A percentile compares a stretch with the other conserved stretches of the same genome.
phyloP scores from a whole-genome alignment of 371 early-diverging fungal species.

The Coemansia sp. region DNA sequence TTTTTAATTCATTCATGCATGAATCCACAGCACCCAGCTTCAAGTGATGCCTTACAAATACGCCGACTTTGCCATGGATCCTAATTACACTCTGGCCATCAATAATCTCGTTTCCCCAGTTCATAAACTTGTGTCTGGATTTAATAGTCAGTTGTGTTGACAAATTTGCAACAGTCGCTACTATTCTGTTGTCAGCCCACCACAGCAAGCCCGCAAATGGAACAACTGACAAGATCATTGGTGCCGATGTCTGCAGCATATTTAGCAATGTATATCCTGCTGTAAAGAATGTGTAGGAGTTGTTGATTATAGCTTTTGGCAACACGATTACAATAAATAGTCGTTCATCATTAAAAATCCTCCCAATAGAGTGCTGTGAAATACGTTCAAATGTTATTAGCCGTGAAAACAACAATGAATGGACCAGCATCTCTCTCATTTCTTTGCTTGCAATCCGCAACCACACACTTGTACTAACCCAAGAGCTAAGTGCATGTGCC shows the following conservation, averaged over 20 bases:
- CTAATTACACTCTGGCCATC: conserved; percentile 7
- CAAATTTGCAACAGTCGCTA: background rate
- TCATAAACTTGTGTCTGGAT: background rate
- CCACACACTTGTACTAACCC: conserved; percentile 19
- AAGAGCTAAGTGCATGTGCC: background rate
- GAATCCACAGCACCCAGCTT: background rate
- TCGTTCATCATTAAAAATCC: background rate
- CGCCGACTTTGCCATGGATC: background rate
- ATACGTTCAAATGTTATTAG: conserved; percentile 26
- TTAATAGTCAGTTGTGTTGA: background rate
- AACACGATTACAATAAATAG: background rate
- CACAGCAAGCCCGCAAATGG: background rate
- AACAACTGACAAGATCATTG: background rate
- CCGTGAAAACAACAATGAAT: conserved; percentile 4
- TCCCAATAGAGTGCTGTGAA: conserved; percentile 5
- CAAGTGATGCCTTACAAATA: background rate
- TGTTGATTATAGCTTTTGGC: background rate
- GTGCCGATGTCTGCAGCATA: conserved; percentile 3
- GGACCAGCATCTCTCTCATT: conserved; percentile 2
- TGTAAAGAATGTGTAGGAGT: background rate
- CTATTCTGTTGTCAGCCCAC: background rate
- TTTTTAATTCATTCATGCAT: background rate
- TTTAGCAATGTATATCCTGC: conserved; percentile 15
- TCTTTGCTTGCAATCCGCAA: background rate
- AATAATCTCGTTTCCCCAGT: background rate